Base-by-base conservation (phyloP, 108 stramenopile genomes). In the Licmophora abbreviata region DNA sequence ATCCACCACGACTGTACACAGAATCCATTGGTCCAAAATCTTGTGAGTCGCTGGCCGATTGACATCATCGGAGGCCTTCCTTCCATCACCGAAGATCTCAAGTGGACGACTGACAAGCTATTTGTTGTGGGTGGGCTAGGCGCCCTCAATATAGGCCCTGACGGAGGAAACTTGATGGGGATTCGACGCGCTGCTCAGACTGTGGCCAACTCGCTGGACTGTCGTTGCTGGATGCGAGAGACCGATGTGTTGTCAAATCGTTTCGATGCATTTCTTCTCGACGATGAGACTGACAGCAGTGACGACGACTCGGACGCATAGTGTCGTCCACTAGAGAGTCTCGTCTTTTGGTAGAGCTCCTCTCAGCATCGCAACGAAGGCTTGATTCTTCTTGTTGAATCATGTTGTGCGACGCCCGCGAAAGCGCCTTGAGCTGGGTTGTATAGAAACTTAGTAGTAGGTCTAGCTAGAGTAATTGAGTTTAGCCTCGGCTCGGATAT, bases 81-180 rank as follows among this genome's bases (percentile, higher is more conserved):
- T 8, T 38, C 32, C 10, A 48, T 86, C 1, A 57, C 68, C 6
- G 63, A 76, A 30, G 79, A 81, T 45, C 44, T 86, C 48, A 45
- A 59, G 33, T 77, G 78, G 78, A 61, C 36, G 11, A 52, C 50
- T 14, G 26, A 51, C 14, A 34, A 60, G 31, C 20, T 79, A 21
- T 79, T 66, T 54, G 77, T 81, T 1, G 72, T 76, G 9, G 79
- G 84, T 22, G 58, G 62, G 0, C 41, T 86, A 42, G 71, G 68
- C 29, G 35, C 37, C 17, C 63, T 86, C 17, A 72, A 79, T 46
- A 54, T 68, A 8, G 84, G 84, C 1, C 84, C 84, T 0, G 84
- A 81, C 59, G 74, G 68, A 11, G 77, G 51, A 12, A 86, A 86
- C 66, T 44, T 81, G 4, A 81, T 78, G 79, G 84, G 84, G 21